phyloP scores from a whole-genome alignment of 257 asterid species.

The Nicotiana attenuata region DNA sequence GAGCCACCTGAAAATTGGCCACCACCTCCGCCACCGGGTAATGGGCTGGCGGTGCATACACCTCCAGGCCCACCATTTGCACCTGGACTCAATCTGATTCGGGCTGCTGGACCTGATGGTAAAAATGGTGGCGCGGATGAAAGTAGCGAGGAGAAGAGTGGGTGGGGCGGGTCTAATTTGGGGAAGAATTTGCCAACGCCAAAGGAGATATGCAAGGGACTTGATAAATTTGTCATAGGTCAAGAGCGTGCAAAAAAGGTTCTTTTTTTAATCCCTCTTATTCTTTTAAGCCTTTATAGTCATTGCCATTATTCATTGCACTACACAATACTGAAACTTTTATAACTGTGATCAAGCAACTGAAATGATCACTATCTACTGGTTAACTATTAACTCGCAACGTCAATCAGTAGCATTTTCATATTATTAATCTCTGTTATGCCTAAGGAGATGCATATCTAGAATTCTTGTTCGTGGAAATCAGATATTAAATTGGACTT shows the following conservation, averaged over 20 bases:
- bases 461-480: neutral
- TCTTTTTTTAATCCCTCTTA: neutral
- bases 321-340: neutral
- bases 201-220: constrained; percentile 86
- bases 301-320: neutral
- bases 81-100: constrained; percentile 66
- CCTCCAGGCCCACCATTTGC: constrained; percentile 93
- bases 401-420: neutral
- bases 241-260: constrained; percentile 97
- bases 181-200: constrained; percentile 82
- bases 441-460: constrained; percentile 5
- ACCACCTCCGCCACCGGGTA: constrained; percentile 42
- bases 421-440: neutral
- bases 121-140: constrained; percentile 28
- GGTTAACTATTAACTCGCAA: neutral
- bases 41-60: constrained; percentile 77
- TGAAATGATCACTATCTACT: neutral
- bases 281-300: neutral
- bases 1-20: constrained; percentile 77
- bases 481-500: neutral
- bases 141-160: constrained; percentile 45
- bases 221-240: constrained; percentile 87
- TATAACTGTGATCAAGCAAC: neutral
- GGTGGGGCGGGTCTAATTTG: constrained; percentile 91
- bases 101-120: constrained; percentile 39